Conservation (phyloP, 2,329 filamentous ascomycete genomes). For the Tolypocladium tropicale region DNA sequence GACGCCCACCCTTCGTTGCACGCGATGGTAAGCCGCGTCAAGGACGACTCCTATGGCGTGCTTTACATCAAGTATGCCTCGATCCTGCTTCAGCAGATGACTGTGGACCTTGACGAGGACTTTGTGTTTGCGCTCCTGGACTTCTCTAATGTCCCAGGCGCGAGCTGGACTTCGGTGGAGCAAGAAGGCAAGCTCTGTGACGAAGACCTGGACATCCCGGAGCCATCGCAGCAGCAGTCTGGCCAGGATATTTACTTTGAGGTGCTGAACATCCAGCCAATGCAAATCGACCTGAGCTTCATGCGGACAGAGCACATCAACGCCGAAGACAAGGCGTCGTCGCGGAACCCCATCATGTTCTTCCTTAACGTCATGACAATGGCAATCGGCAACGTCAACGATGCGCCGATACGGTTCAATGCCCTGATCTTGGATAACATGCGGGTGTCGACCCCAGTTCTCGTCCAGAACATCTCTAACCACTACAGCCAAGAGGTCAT, state of each 20-base stretch:
- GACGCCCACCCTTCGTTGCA: conserved; percentile 94
- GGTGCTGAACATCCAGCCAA: conserved; percentile 90
- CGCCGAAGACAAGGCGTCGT: conserved; percentile 85
- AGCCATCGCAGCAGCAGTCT: conserved; percentile 72
- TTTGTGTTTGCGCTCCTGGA: conserved; percentile 95
- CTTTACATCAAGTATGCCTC: conserved; percentile 98
- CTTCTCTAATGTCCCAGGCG: conserved; percentile 86
- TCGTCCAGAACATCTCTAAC: conserved; percentile 78
- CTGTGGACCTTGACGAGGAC: conserved; percentile 91
- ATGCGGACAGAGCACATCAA: conserved; percentile 96
- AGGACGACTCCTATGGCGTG: conserved; percentile 96
- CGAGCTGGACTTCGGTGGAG: conserved; percentile 59
- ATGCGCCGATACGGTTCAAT: conserved; percentile 88
- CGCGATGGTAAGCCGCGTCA: conserved; percentile 83
- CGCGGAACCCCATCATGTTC: conserved; percentile 93
- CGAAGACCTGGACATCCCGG: conserved; percentile 81
- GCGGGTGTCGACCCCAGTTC: conserved; percentile 72
- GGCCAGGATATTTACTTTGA: conserved; percentile 98
- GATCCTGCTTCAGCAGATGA: conserved; percentile 92
- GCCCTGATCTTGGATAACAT: conserved; percentile 93
- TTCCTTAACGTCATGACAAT: conserved; percentile 98
- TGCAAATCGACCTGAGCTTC: conserved; percentile 95
- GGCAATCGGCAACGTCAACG: conserved; percentile 98
- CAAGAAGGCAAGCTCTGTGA: conserved; percentile 82
- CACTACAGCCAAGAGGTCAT: conserved; percentile 97